Evolutionary conservation across 1,139 yeast genomes (phyloP).

Genomic region (Candida glucosophila): DNA sequence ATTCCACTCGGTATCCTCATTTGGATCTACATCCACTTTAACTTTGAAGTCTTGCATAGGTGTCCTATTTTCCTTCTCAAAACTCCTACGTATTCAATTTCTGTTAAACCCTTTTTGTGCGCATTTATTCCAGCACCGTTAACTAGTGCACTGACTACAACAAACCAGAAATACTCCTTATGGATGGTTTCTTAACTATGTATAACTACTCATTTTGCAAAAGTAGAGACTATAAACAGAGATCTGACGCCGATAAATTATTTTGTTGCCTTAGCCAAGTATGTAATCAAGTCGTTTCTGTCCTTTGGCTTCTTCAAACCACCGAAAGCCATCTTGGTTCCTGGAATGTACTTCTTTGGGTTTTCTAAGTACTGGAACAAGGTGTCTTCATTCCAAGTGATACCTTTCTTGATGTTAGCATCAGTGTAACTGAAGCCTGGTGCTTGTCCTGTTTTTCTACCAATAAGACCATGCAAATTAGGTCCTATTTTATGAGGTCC

Average conservation of each 20-base stretch:
- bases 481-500: conserved; percentile 99
- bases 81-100: too few relatives aligned
- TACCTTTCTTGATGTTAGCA: conserved; percentile 96
- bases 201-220: too few relatives aligned
- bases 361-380: conserved; percentile 94
- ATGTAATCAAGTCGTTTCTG: conserved; percentile 92
- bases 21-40: conserved; percentile 87
- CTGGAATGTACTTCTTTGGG: conserved; percentile 99
- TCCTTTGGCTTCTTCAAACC: conserved; percentile 99
- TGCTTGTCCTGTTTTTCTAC: conserved; percentile 88
- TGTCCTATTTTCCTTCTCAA: neutral
- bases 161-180: too few relatives aligned
- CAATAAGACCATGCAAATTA: conserved; percentile 89
- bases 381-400: conserved; percentile 77
- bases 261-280: conserved; percentile 74
- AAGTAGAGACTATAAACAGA: too few relatives aligned
- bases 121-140: too few relatives aligned
- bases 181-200: too few relatives aligned
- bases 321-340: conserved; percentile 99
- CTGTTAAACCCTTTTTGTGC: too few relatives aligned
- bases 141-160: too few relatives aligned
- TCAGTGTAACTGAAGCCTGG: conserved; percentile 94
- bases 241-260: conserved; percentile 26
- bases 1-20: conserved; percentile 98
- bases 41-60: conserved; percentile 31